phyloP scores from a whole-genome alignment of 805 yeast species.

The Wickerhamomyces bovis region DNA sequence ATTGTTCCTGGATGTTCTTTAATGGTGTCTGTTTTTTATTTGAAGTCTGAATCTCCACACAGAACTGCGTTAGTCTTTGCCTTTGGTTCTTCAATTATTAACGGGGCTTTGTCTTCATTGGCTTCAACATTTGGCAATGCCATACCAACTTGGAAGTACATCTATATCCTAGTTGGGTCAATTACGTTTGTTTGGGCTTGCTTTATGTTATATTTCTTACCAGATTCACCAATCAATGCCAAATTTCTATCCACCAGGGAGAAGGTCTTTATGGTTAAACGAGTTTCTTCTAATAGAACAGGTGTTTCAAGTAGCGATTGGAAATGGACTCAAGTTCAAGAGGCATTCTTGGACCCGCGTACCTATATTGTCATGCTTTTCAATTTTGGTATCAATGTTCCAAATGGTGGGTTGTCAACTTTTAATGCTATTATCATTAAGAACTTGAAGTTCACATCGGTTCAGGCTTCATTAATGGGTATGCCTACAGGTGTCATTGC shows the following conservation, averaged over 20 bases:
- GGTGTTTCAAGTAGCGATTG: conserved; percentile 37
- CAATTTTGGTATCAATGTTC: conserved; percentile 27
- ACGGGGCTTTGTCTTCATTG: conserved; percentile 36
- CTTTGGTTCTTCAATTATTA: conserved; percentile 27
- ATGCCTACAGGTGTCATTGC: conserved; percentile 28
- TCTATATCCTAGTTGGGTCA: conserved; percentile 45
- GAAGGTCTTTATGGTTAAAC: conserved; percentile 37
- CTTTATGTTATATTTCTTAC: conserved; percentile 32
- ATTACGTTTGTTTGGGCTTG: conserved; percentile 34
- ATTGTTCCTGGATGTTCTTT: conserved; percentile 36
- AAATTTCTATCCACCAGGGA: conserved; percentile 36
- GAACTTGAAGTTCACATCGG: conserved; percentile 19
- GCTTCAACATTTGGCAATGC: conserved; percentile 31
- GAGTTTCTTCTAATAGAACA: conserved; percentile 35
- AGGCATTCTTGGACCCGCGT: conserved; percentile 37
- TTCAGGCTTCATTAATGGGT: conserved; percentile 21
- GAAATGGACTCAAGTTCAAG: conserved; percentile 37
- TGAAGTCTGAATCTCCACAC: conserved; percentile 33
- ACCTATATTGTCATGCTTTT: conserved; percentile 27
- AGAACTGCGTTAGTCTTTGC: conserved; percentile 40
- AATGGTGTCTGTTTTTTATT: conserved; percentile 36
- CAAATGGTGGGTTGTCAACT: conserved; percentile 29
- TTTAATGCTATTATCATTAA: conserved; percentile 25
- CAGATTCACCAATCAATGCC: conserved; percentile 42
- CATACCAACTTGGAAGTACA: conserved; percentile 42